These are phyloP conservation scores for Cercospora citrullina DNA, from an alignment of 2,329 filamentous ascomycete species.

Conservation along the genomic window DNA sequence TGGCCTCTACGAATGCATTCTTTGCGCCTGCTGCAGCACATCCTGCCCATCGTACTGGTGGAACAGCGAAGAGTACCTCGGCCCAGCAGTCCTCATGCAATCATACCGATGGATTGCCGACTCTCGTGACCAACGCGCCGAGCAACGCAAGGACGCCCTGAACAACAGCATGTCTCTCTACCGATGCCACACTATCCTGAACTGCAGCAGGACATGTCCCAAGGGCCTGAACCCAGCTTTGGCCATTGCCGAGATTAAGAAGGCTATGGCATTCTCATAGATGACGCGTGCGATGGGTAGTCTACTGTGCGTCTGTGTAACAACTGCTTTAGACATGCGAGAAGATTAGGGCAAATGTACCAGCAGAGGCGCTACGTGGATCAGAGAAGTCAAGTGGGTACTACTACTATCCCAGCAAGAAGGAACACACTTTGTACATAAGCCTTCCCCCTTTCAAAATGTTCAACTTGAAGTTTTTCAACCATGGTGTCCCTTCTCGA, in stretches of 20 bases:
- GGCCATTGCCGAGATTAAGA: constrained; percentile 98
- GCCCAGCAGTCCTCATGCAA: constrained; percentile 92
- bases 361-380: constrained; percentile 1
- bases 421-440: neutral
- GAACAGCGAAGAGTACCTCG: constrained; percentile 98
- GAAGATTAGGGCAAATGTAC: neutral
- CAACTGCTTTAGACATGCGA: neutral
- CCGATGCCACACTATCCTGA: constrained; percentile 98
- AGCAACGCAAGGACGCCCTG: constrained; percentile 82
- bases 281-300: neutral
- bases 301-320: neutral
- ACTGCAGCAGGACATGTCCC: constrained; percentile 96
- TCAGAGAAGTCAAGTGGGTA: neutral
- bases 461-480: neutral
- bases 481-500: neutral
- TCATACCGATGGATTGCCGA: constrained; percentile 97
- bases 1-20: constrained; percentile 97
- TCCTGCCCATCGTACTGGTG: constrained; percentile 99
- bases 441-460: neutral
- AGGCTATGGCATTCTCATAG: constrained; percentile 71
- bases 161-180: constrained; percentile 99
- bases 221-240: constrained; percentile 96
- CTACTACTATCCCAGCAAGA: neutral
- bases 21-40: constrained; percentile 98
- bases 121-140: constrained; percentile 86